Base-by-base conservation (phyloP, 495 filamentous ascomycete species). In the Jackrogersella multiformis region DNA sequence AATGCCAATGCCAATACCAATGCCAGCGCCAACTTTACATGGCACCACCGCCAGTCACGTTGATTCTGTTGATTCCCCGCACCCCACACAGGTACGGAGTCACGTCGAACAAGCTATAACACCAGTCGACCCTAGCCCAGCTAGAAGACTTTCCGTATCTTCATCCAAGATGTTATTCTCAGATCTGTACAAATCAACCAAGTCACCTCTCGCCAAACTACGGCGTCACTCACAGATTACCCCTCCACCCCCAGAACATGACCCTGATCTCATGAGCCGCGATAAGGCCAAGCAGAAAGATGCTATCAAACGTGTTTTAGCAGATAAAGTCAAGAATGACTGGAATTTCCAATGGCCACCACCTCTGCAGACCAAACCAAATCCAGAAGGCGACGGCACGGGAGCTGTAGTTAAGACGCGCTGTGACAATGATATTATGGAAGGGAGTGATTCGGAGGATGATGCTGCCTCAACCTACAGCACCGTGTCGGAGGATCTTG, bases 201-300 rank as follows among this genome's bases (percentile, higher is more conserved):
- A 74, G 42, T 64, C 69, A 16, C 75, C 75, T 4, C 73, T 82
- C 26, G 78, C 70, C 48, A 80, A 78, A 63, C 62, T 81, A 56
- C 75, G 78, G 24, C 67, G 56, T 24, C 71, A 73, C 55, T 74
- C 78, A 9, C 70, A 75, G 48, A 65, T 75, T 9, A 68, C 76
- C 15, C 56, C 68, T 30, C 32, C 35, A 28, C 44, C 35, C 45
- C 69, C 38, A 56, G 78, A 84, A 44, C 77, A 84, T 65, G 81
- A 85, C 51, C 80, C 81, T 26, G 84, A 87, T 68, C 78, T 87
- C 5, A 66, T 84, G 36, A 82, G 81, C 62, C 77, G 74, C 61
- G 85, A 87, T 73, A 86, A 85, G 70, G 51, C 72, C 23, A 81
- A 79, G 73, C 80, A 83, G 60, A 86, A 85, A 71, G 81, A 83